Evolutionary conservation across 2,329 filamentous ascomycete species (phyloP), one percentile per base, ranked within the genome.

Genomic region (Kalmusia sp.): DNA sequence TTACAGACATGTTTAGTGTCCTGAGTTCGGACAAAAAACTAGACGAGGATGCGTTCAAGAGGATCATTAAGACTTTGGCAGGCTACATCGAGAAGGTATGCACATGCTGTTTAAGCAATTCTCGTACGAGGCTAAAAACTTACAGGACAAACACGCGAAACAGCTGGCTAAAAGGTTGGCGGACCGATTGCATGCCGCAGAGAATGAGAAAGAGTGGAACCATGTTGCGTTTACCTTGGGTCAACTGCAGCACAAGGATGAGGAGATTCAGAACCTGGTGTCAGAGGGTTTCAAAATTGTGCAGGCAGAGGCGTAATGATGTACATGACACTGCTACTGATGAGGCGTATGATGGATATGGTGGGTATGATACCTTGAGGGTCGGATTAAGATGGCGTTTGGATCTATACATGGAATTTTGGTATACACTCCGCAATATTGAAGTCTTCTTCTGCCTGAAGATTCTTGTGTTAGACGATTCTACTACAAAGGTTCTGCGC

Each of bases 1-100:
- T 99, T 76, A 92, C 99, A 24, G 95, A 99, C 72, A 98, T 99
- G 91, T 99, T 99, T 76, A 93, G 90, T 69, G 79, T 98, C 60
- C 81, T 99, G 40, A 95, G 91, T 52, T 90, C 92, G 0, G 93
- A 96, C 64, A 84, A 85, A 48, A 85, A 82, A 25, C 80, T 99
- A 61, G 87, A 92, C 8, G 93, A 97, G 72, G 92, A 96, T 64
- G 86, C 89, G 21, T 88, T 99, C 76, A 87, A 85, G 72, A 84
- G 90, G 55, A 93, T 99, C 54, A 84, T 99, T 59, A 92, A 92
- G 70, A 99, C 99, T 77, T 77, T 99, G 70, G 87, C 96, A 57
- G 92, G 92, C 1, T 99, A 99, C 73, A 92, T 99, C 59, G 95
- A 99, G 71, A 99, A 98, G 89, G 92, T 95, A 80, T 68, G 82